Evolutionary conservation across 2,329 filamentous ascomycete genomes (phyloP).

Genomic region (Claviceps fusiformis): DNA sequence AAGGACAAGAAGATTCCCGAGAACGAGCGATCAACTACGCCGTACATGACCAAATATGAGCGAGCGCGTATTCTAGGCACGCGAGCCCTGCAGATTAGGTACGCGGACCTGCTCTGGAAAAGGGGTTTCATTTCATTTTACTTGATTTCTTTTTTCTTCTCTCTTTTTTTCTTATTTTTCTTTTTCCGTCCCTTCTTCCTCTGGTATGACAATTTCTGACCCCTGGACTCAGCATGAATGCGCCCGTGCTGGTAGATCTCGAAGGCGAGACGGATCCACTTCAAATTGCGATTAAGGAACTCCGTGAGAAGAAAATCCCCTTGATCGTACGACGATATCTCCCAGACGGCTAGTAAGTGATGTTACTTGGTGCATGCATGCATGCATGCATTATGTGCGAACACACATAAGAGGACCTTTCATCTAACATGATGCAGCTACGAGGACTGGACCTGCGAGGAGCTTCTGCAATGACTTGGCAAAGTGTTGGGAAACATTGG

Average conservation of each 20-base stretch:
- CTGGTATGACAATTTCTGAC: not conserved
- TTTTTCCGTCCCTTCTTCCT: not conserved
- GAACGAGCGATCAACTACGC: slow-evolving; percentile 79
- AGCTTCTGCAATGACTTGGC: slow-evolving; percentile 52
- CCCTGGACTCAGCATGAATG: slow-evolving; percentile 63
- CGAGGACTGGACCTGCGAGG: slow-evolving; percentile 98
- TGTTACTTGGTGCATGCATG: not conserved
- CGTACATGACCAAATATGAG: slow-evolving; percentile 99
- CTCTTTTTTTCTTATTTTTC: slow-evolving; percentile 1
- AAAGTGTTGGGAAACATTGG: not conserved
- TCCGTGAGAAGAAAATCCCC: slow-evolving; percentile 97
- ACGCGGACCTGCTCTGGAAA: slow-evolving; percentile 22
- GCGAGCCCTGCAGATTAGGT: slow-evolving; percentile 91
- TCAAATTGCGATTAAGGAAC: slow-evolving; percentile 93
- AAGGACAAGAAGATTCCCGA: slow-evolving; percentile 83
- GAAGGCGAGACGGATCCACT: slow-evolving; percentile 96
- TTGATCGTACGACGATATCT: slow-evolving; percentile 89
- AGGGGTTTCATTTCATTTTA: slow-evolving; percentile 1
- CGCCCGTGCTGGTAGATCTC: slow-evolving; percentile 87
- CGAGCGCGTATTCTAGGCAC: slow-evolving; percentile 86
- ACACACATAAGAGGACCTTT: too few relatives aligned
- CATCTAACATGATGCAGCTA: slow-evolving; percentile 47
- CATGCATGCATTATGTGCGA: not conserved
- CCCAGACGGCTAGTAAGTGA: slow-evolving; percentile 82
- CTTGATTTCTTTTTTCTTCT: not conserved